Evolutionary conservation across 1,284 basidiomycete species (phyloP).

Genomic region (Acaromyces ingoldii): DNA sequence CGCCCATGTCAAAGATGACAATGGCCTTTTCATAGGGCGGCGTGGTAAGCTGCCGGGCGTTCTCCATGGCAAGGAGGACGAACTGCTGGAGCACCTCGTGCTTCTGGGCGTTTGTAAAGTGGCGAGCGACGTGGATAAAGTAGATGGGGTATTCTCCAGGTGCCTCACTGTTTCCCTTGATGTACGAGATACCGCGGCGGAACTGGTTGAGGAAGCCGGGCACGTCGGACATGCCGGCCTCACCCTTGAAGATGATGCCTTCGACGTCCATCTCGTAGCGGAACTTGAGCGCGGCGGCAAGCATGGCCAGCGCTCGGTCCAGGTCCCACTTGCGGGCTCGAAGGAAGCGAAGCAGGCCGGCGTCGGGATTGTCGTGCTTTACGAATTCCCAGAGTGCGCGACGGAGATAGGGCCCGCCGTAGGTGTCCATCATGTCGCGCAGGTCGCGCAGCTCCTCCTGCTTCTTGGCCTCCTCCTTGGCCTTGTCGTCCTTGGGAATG

Average conservation of each 20-base stretch:
- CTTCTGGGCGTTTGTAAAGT: slow-evolving; percentile 50
- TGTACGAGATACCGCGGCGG: slow-evolving; percentile 51
- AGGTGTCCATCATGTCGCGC: slow-evolving; percentile 30
- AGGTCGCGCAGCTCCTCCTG: slow-evolving; percentile 25
- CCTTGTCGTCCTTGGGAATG: slow-evolving; percentile 46
- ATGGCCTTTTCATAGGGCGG: slow-evolving; percentile 47
- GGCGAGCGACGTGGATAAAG: slow-evolving; percentile 51
- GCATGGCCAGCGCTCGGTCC: slow-evolving; percentile 50
- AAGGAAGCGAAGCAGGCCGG: slow-evolving; percentile 48
- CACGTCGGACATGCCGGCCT: slow-evolving; percentile 48
- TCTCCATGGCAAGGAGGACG: slow-evolving; percentile 49
- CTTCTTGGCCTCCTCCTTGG: slow-evolving; percentile 47
- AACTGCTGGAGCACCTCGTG: slow-evolving; percentile 48
- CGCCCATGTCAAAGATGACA: slow-evolving; percentile 48
- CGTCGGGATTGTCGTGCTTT: slow-evolving; percentile 44
- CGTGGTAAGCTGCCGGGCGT: slow-evolving; percentile 42
- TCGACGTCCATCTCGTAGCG: slow-evolving; percentile 49
- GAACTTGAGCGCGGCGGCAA: slow-evolving; percentile 49
- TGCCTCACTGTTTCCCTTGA: slow-evolving; percentile 43
- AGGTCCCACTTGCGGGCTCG: slow-evolving; percentile 51
- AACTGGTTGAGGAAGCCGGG: slow-evolving; percentile 51
- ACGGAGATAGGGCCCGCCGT: slow-evolving; percentile 45
- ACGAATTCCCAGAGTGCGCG: slow-evolving; percentile 39
- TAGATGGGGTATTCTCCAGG: slow-evolving; percentile 48
- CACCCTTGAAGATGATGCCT: slow-evolving; percentile 47